Evolutionary conservation across 371 early-diverging fungal genomes (phyloP), one percentile per base, ranked within the genome.

Genomic region (Lichtheimia ornata): DNA sequence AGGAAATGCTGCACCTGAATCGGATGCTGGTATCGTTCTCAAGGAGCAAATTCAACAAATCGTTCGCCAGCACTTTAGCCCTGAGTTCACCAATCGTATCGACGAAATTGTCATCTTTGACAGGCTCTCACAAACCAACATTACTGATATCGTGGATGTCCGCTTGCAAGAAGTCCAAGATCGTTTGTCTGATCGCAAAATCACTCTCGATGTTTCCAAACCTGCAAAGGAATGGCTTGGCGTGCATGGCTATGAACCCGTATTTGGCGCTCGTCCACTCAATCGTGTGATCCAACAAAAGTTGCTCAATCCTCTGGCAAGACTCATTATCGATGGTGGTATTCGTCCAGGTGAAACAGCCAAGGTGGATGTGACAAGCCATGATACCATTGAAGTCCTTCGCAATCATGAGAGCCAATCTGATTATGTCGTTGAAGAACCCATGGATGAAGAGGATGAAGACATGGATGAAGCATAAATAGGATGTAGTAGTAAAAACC

Each of bases 81-180:
- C 94, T 18, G 94, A 95, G 73, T 92, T 97, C 64, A 81, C 92
- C 55, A 97, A 97, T 74, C 89, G 96, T 72, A 88, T 97, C 45
- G 96, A 95, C 73, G 92, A 93, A 62, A 67, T 93, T 60, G 83
- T 93, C 25, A 87, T 91, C 53, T 96, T 96, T 72, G 93, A 94
- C 67, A 82, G 90, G 2, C 84, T 97, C n/a, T 71, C 83, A 6
- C 85, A 84, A 65, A 71, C 71, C 9, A 84, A 84, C 28, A 86
- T 96, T 58, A 79, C 85, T 27, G 81, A 78, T 55, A 97, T 97
- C 65, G 91, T 95, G 24, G 90, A 93, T 68, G 88, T 94, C 7
- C 88, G 96, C 51, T 74, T 96, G 24, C 58, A 75, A 35, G 92
- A 93, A 62, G 82, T 97, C 4, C 87, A 92, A 69, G 58, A 77